Conservation (phyloP, 495 filamentous ascomycete species). For the Rostrohypoxylon terebratum region DNA sequence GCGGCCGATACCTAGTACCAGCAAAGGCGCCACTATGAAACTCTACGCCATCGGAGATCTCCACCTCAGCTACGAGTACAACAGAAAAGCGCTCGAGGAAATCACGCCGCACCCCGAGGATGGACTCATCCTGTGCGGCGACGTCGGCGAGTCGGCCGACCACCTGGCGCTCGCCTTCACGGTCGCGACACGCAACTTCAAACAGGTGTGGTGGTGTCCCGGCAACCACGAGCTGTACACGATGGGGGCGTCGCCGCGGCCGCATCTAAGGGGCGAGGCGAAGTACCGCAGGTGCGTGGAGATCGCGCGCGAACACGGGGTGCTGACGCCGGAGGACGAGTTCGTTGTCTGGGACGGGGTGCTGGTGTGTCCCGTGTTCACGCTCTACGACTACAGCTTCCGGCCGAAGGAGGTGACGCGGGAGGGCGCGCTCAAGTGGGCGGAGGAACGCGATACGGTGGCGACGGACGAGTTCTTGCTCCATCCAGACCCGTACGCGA, state of each 20-base stretch:
- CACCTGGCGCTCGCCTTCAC: constrained; percentile 48
- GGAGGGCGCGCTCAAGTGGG: constrained; percentile 48
- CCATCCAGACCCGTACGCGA: constrained; percentile 48
- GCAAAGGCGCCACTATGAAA: constrained; percentile 43
- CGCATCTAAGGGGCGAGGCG: constrained; percentile 45
- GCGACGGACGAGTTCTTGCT: constrained; percentile 53
- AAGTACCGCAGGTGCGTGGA: constrained; percentile 49
- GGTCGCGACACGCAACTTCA: constrained; percentile 44
- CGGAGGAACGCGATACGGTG: constrained; percentile 48
- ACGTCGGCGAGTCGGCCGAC: constrained; percentile 49
- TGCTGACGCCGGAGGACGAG: constrained; percentile 51
- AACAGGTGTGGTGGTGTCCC: constrained; percentile 51
- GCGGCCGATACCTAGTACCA: constrained; percentile 1
- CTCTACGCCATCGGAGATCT: constrained; percentile 54
- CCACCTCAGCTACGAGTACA: constrained; percentile 51
- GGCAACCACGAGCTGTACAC: constrained; percentile 55
- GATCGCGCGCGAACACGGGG: constrained; percentile 45
- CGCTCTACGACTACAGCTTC: constrained; percentile 55
- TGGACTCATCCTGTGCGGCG: constrained; percentile 51
- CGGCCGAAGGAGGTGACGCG: constrained; percentile 45
- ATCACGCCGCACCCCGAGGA: constrained; percentile 49
- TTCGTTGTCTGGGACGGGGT: constrained; percentile 48
- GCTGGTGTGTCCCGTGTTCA: constrained; percentile 49
- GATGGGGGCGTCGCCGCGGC: constrained; percentile 38
- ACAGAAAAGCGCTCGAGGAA: constrained; percentile 45